Percentiles rank a stretch among this genome's conserved stretches.
These are phyloP conservation scores for Dentipellis sp. DNA, from an alignment of 768 basidiomycete species.

Conservation along the genomic window DNA sequence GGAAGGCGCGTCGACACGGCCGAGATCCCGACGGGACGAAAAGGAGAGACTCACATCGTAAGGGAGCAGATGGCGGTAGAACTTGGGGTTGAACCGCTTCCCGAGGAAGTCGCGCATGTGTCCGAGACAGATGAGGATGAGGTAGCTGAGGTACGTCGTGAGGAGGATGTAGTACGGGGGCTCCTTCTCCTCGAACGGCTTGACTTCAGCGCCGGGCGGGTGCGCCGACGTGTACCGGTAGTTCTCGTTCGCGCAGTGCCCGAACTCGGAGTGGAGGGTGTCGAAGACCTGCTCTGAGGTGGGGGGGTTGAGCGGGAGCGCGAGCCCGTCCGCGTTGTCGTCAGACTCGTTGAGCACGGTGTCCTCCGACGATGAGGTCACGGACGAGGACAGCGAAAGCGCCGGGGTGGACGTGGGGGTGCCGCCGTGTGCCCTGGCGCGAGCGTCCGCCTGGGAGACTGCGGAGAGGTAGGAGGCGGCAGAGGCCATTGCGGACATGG, in stretches of 20 bases:
- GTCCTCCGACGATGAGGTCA: conserved; percentile 63
- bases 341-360: conserved; percentile 48
- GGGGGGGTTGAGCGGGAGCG: conserved; percentile 56
- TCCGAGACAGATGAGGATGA: conserved; percentile 85
- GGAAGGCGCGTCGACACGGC: not conserved
- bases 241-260: conserved; percentile 73
- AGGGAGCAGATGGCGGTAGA: conserved; percentile 78
- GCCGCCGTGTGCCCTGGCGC: conserved; percentile 39
- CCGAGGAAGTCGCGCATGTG: conserved; percentile 95
- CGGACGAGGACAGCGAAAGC: conserved; percentile 63
- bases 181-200: conserved; percentile 59
- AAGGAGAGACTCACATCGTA: conserved; percentile 53
- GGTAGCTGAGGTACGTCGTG: conserved; percentile 88
- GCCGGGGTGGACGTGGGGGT: conserved; percentile 61
- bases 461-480: conserved; percentile 55
- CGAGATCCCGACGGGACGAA: conserved; percentile 4
- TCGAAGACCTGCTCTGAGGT: conserved; percentile 73
- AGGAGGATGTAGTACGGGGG: conserved; percentile 91
- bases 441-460: conserved; percentile 57
- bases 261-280: conserved; percentile 86
- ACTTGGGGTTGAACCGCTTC: conserved; percentile 60
- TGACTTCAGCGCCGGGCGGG: conserved; percentile 36
- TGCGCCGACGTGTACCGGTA: conserved; percentile 66
- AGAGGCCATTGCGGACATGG: conserved; percentile 32
- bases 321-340: conserved; percentile 39